Evolutionary conservation across 257 asterid species (phyloP), one percentile per base, ranked within the genome.

Genomic region (Solanum chiquidenum): DNA sequence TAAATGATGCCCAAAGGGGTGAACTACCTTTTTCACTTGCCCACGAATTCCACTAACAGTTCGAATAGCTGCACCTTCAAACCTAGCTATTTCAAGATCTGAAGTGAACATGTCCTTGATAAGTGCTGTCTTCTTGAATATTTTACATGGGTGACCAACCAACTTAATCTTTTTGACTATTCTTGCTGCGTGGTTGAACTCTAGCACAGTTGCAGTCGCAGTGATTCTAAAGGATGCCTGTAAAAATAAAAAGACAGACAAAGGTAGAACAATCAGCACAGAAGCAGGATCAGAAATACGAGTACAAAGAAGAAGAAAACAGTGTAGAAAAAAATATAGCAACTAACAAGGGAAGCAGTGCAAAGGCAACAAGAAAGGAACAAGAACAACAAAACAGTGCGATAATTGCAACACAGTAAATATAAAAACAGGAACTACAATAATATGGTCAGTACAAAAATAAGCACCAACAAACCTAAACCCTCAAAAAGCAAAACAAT

Each of bases 11-110:
- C 52, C 35, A 85, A 69, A 46, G 71, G 31, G 85, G 71, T 42
- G 29, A 84, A 82, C 23, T 95, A 97, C 99, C 99, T 97, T 97
- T 90, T 97, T 97, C 84, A 97, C 97, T 91, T 97, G 99, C 79
- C 99, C 99, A 29, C 98, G 98, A 85, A 97, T 95, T 87, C 98
- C 98, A 92, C 99, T 97, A 83, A 97, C 99, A 42, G 99, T 97
- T 82, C 94, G 96, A 74, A 97, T 87, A 86, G 98, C 95, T 42
- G 99, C 99, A 86, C 99, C 99, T 93, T 97, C 96, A 90, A 95
- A 97, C 93, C 98, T 95, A 89, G 99, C 99, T 90, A 97, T 92
- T 92, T 97, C 99, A 89, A 97, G 99, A 93, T 94, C 98, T n/a
- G 99, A 95, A 85, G 99, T 97, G 91, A 95, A 97, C 99, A 97